These are phyloP conservation scores for Detonula confervacea DNA, from an alignment of 352 stramenopile species.

Conservation along the genomic window DNA sequence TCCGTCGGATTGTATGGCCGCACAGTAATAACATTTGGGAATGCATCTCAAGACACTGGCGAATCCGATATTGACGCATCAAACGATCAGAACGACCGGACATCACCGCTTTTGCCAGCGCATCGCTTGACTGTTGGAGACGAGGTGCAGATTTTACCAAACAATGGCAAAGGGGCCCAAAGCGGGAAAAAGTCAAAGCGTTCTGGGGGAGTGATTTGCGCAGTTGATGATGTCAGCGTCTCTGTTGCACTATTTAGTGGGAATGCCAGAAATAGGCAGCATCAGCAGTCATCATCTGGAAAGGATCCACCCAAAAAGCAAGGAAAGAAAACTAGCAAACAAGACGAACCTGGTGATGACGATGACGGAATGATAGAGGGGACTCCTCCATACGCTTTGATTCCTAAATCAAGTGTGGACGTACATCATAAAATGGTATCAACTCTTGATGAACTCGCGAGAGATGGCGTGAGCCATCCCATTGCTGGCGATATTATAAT, in stretches of 20 bases:
- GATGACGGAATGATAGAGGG: constrained; percentile 49
- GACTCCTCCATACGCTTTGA: constrained; percentile 58
- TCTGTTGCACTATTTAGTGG: constrained; percentile 69
- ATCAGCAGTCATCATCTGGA: constrained; percentile 10
- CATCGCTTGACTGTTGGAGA: constrained; percentile 84
- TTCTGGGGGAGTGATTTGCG: constrained; percentile 68
- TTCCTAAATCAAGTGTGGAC: constrained; percentile 76
- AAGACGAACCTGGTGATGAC: constrained; percentile 47
- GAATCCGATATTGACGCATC: background rate
- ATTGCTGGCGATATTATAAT: constrained; percentile 70
- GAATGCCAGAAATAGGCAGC: constrained; percentile 13
- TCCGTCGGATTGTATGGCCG: constrained; percentile 80
- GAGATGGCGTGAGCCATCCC: constrained; percentile 65
- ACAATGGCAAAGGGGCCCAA: constrained; percentile 48
- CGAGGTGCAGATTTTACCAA: constrained; percentile 79
- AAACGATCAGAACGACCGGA: constrained; percentile 6
- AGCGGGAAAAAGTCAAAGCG: constrained; percentile 24
- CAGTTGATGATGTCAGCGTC: constrained; percentile 66
- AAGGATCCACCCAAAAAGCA: constrained; percentile 25
- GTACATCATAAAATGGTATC: constrained; percentile 78
- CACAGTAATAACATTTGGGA: constrained; percentile 72
- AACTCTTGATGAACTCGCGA: constrained; percentile 66
- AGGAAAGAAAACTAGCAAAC: constrained; percentile 33
- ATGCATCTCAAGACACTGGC: constrained; percentile 10
- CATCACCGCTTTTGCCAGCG: constrained; percentile 52